phyloP scores from a whole-genome alignment of 257 asterid genomes.

The Capsicum rhomboideum region DNA sequence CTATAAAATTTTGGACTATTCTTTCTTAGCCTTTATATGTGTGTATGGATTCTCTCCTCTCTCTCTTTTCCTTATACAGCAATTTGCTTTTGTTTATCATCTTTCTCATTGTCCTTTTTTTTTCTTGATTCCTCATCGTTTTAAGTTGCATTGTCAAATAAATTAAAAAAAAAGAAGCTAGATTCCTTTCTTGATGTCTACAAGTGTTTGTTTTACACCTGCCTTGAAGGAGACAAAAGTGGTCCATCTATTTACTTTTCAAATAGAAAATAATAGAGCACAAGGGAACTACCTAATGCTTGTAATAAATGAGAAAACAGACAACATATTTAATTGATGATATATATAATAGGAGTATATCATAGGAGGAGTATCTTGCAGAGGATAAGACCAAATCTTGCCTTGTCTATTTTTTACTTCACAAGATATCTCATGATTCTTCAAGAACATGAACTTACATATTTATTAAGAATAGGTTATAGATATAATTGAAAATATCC shows the following conservation, averaged over 20 bases:
- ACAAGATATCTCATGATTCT: constrained; percentile 3
- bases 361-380: background rate
- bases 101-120: background rate
- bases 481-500: background rate
- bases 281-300: background rate
- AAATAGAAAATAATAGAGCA: background rate
- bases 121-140: background rate
- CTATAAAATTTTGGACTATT: background rate
- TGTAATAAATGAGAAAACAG: constrained; percentile 11
- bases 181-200: background rate
- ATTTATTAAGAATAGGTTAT: background rate
- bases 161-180: background rate
- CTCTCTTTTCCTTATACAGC: background rate
- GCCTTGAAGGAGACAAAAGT: background rate
- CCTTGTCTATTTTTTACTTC: background rate
- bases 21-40: background rate
- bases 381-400: constrained; percentile 20
- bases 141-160: background rate
- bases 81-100: background rate
- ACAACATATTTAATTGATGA: constrained; percentile 5
- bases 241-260: background rate
- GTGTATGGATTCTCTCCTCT: background rate
- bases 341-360: background rate
- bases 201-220: background rate
- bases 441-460: background rate